phyloP scores from a whole-genome alignment of 1,284 basidiomycete species.

The Sporisorium scitamineum region DNA sequence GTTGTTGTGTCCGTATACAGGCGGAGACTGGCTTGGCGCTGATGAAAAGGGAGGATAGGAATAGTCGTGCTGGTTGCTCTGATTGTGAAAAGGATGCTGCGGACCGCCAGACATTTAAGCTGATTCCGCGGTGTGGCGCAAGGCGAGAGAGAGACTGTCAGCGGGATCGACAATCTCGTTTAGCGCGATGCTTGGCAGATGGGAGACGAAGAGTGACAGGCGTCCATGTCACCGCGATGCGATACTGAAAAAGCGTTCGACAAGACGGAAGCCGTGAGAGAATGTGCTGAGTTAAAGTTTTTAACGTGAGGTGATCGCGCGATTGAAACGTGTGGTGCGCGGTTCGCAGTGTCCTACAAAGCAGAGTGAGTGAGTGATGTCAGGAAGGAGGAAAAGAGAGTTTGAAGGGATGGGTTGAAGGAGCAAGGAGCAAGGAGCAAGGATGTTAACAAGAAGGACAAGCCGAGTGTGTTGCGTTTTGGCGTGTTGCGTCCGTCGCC shows the following conservation, averaged over 20 bases:
- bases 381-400: not conserved
- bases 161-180: conserved; percentile 12
- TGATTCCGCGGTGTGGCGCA: conserved; percentile 13
- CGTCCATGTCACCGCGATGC: conserved; percentile 23
- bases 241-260: not conserved
- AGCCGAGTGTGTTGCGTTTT: not conserved
- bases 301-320: not conserved
- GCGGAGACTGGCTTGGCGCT: not conserved
- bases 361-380: not conserved
- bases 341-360: too few relatives aligned
- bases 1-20: conserved; percentile 3
- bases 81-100: conserved; percentile 23
- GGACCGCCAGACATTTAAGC: conserved; percentile 42
- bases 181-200: not conserved
- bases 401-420: not conserved
- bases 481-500: too few relatives aligned
- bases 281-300: conserved; percentile 3
- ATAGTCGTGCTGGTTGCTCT: conserved; percentile 16
- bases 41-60: conserved; percentile 3
- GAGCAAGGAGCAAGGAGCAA: too few relatives aligned
- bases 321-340: not conserved
- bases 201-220: not conserved
- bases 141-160: conserved; percentile 5
- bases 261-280: not conserved
- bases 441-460: not conserved